A percentile compares a stretch with the other conserved stretches of the same genome.
These are phyloP conservation scores for Cenchrus purpureus DNA, from an alignment of 176 grass and related monocot species.

Conservation along the genomic window DNA sequence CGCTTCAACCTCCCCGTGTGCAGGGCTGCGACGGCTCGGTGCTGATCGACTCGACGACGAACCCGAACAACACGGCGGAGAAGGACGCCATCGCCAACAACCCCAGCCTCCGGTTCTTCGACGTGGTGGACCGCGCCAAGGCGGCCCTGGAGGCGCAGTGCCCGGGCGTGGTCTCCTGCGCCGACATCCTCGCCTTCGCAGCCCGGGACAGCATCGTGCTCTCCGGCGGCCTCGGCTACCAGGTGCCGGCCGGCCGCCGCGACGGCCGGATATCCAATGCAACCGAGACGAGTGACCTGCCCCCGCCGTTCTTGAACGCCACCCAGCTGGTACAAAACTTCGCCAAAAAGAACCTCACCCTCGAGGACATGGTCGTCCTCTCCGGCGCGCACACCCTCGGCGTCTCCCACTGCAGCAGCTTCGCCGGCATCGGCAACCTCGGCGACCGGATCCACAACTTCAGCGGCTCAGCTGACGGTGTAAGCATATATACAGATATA, in stretches of 20 bases:
- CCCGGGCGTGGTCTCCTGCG: conserved; percentile 64
- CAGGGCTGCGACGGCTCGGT: conserved; percentile 66
- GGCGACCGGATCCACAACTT: conserved; percentile 43
- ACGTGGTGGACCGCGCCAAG: conserved; percentile 56
- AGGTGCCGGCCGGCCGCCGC: conserved; percentile 51
- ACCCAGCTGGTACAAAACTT: conserved; percentile 27
- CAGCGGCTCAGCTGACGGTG: conserved; percentile 42
- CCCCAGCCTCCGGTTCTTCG: conserved; percentile 56
- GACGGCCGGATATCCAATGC: conserved; percentile 39
- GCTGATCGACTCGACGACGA: conserved; percentile 49
- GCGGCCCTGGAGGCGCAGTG: conserved; percentile 48
- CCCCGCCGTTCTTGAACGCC: conserved; percentile 25
- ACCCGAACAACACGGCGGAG: conserved; percentile 49
- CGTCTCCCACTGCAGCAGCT: conserved; percentile 52
- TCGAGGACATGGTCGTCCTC: conserved; percentile 61
- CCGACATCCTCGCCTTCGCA: conserved; percentile 73
- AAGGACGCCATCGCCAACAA: conserved; percentile 48
- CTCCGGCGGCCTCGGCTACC: conserved; percentile 37
- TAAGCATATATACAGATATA: conserved; percentile 8
- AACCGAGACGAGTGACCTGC: conserved; percentile 18
- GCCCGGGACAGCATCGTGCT: conserved; percentile 53
- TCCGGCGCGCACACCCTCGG: conserved; percentile 71
- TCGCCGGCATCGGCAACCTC: neutral
- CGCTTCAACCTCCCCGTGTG: neutral
- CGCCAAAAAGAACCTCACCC: conserved; percentile 50